phyloP scores from a whole-genome alignment of 257 asterid genomes.

The Solanum peruvianum region DNA sequence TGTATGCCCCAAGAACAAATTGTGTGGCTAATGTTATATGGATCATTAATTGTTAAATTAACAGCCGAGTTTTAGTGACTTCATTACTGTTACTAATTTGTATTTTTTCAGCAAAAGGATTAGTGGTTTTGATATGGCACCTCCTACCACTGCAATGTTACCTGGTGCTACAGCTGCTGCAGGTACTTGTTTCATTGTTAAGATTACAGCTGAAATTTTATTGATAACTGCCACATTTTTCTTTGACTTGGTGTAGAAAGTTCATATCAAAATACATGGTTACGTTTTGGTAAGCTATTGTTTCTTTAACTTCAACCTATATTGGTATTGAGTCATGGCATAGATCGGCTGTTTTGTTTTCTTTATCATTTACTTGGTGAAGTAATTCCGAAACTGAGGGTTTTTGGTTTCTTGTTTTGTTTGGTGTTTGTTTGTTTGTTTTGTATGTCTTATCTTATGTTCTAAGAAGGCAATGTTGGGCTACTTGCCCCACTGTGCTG shows the following conservation, averaged over 20 bases:
- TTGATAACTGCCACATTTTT: constrained; percentile 31
- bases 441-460: constrained; percentile 89
- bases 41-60: neutral
- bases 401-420: constrained; percentile 93
- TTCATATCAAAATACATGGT: constrained; percentile 64
- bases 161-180: constrained; percentile 42
- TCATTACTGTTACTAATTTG: constrained; percentile 15
- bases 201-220: neutral
- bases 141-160: constrained; percentile 58
- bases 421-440: constrained; percentile 98
- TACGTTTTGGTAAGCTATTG: constrained; percentile 76
- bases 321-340: constrained; percentile 26
- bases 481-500: constrained; percentile 99
- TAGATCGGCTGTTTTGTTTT: constrained; percentile 31
- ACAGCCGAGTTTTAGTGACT: constrained; percentile 4
- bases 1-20: neutral
- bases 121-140: constrained; percentile 99
- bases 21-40: neutral
- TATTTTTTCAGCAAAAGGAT: constrained; percentile 71
- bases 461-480: constrained; percentile 99
- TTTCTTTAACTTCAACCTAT: constrained; percentile 36
- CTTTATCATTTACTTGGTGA: constrained; percentile 49
- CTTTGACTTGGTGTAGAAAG: constrained; percentile 74
- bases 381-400: constrained; percentile 66
- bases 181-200: constrained; percentile 39